A percentile compares a stretch with the other conserved stretches of the same genome.
Evolutionary conservation across 2,329 filamentous ascomycete species (phyloP).

Genomic region (Diaporthe destruens): DNA sequence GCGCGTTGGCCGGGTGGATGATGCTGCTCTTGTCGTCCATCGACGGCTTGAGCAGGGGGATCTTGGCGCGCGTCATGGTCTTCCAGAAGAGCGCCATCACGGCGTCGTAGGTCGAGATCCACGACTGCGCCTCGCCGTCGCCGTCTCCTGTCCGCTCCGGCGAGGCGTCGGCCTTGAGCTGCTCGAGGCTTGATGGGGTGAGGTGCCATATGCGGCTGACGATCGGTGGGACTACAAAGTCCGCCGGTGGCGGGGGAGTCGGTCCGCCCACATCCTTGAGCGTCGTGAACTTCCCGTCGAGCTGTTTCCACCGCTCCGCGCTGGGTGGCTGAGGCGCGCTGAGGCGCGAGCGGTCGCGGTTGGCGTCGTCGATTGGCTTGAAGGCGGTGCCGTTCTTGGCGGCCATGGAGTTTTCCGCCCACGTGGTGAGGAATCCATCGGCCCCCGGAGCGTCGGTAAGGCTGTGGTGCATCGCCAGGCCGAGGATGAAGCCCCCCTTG

Average conservation of each 20-base stretch:
- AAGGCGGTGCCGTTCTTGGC: constrained; percentile 41
- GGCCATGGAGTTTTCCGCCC: constrained; percentile 47
- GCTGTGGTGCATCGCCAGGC: constrained; percentile 46
- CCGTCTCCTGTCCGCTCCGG: background rate
- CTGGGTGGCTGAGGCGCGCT: constrained; percentile 3
- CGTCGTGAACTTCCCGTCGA: constrained; percentile 14
- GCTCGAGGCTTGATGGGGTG: constrained; percentile 39
- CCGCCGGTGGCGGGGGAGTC: constrained; percentile 43
- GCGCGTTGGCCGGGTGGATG: constrained; percentile 46
- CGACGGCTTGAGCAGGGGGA: constrained; percentile 43
- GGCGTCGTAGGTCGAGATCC: constrained; percentile 47
- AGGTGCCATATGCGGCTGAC: constrained; percentile 45
- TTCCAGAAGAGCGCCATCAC: constrained; percentile 46
- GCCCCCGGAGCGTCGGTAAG: constrained; percentile 45
- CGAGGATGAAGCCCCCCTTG: constrained; percentile 47
- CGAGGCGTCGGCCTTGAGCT: constrained; percentile 42
- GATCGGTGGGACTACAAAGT: constrained; percentile 45
- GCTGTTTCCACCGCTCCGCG: constrained; percentile 10
- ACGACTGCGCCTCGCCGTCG: constrained; percentile 30
- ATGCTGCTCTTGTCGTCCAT: constrained; percentile 35
- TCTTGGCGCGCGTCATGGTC: constrained; percentile 43
- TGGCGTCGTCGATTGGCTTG: constrained; percentile 23
- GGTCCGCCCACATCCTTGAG: constrained; percentile 42
- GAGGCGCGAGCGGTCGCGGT: constrained; percentile 19
- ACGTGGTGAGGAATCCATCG: constrained; percentile 48